Evolutionary conservation across 2,329 filamentous ascomycete species (phyloP), one percentile per base, ranked within the genome.

Genomic region (Dothiorella sarmentorum): DNA sequence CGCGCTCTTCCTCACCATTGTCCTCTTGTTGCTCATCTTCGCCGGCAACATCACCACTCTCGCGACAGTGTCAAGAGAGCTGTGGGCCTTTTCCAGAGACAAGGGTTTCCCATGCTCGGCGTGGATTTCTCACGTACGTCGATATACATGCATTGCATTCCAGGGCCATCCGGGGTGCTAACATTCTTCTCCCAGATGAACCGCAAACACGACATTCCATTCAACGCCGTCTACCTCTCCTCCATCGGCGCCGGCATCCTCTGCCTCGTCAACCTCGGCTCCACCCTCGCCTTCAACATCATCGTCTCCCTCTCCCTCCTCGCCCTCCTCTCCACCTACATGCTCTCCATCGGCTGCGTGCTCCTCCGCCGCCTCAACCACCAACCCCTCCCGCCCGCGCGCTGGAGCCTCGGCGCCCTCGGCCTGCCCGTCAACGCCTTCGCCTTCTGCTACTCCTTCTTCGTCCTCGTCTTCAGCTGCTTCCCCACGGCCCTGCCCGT

Each of bases 201-300:
- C 55, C 52, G 43, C 17, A 53, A 31, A 13, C 38, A 60, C 29
- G 45, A 60, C 24, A 56, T 63, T 15, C 63, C 63, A 2, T 49
- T 49, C 47, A 61, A 63, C 51, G 22, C 62, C 1, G 56, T 64
- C 29, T 62, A 61, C 47, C 42, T 62, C 18, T 57, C 43, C 1
- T 64, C 64, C 62, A 62, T 69, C 53, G 63, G 61, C 4, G 68
- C 65, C 6, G 63, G 65, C 15, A 65, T 77, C 10, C 69, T 79
- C 29, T 73, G 73, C 2, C 64, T 79, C 27, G 77, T 79, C 68
- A 78, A 78, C 61, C 73, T 79, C 58, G 77, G 75, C 44, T 76
- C 73, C 2, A 62, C 67, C n/a, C 68, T 71, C 3, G 77, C 76
- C 7, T 70, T 79, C 49, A 72, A 74, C 60, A 75, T 75, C 57